Evolutionary conservation across 345 rosid genomes (phyloP), one percentile per base, ranked within the genome.

Genomic region (Firmiana major): DNA sequence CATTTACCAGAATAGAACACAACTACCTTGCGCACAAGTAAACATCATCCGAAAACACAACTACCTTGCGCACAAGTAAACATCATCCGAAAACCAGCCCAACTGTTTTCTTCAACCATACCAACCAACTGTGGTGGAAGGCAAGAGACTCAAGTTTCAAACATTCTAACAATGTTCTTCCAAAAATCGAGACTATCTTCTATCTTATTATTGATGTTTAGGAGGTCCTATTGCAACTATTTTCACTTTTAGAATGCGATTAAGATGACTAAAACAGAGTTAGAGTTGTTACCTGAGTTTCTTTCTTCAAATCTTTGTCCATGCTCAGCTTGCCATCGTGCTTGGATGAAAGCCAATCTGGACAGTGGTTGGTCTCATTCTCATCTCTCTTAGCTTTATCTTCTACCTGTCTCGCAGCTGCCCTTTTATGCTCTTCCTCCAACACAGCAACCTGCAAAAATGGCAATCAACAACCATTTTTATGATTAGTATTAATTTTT

Each of bases 401-500:
- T 26, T 85, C 89, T 7, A 76, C 79, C 82, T 81, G 88, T 63
- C 85, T 85, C 13, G 72, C 53, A 63, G 8, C 77, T 7, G 79
- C 80, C 75, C 83, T 90, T 28, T 81, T 87, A 0, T 58, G 58
- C 66, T 67, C 66, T 71, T 93, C 94, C 79, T 89, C 91, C 19
- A 95, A 80, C 69, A 87, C 89, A 57, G 84, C 99, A 86, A 93
- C 82, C 98, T 93, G 80, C 71, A 83, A 51, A 76, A 75, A 5
- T 40, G 45, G 11, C 71, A 36, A 5, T 17, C 45, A 51, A 51
- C 43, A 31, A 19, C 60, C 60, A 49, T 53, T 71, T 71, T 34
- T 15, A 31, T 26, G 1, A 48, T 48, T 19, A 46, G 12, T 15
- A 64, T 24, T 40, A 4, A 38, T 36, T 36, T 34, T 22, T 22